phyloP scores from a whole-genome alignment of 768 basidiomycete species.

The Cantharellus cinnabarinus region DNA sequence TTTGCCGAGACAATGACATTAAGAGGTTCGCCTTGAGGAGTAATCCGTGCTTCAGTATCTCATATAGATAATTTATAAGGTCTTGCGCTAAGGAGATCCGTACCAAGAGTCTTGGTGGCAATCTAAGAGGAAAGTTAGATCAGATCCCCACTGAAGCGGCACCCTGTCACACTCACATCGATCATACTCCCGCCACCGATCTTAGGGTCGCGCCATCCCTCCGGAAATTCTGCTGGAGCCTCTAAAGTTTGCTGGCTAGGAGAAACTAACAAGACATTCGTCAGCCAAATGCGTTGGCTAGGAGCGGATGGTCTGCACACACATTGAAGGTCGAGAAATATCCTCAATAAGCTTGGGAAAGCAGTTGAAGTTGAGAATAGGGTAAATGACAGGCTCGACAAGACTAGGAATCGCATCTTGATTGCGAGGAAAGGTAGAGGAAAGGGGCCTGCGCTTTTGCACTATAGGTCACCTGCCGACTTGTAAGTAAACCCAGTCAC shows the following conservation, averaged over 20 bases:
- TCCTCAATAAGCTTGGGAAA: too few species aligned
- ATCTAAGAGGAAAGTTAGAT: not conserved
- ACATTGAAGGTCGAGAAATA: too few species aligned
- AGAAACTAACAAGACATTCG: not conserved
- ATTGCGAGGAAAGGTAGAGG: too few species aligned
- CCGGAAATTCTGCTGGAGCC: not conserved
- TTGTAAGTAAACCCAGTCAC: too few species aligned
- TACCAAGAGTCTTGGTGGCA: not conserved
- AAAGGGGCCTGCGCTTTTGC: too few species aligned
- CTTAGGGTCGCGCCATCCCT: conserved; percentile 45
- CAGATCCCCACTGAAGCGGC: not conserved
- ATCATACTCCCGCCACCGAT: conserved; percentile 50
- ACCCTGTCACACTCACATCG: conserved; percentile 32
- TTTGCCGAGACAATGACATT: conserved; percentile 63
- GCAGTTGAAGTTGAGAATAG: too few species aligned
- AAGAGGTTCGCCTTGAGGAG: conserved; percentile 45
- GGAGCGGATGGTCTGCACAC: too few species aligned
- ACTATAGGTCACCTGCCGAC: too few species aligned
- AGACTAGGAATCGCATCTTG: too few species aligned
- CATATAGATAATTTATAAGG: not conserved
- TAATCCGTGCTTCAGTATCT: not conserved
- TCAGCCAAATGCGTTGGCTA: too few species aligned
- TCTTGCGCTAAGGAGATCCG: not conserved
- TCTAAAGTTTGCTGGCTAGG: not conserved
- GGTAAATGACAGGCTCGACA: too few species aligned